Conservation (phyloP, 768 basidiomycete species). For the Suillus subaureus region DNA sequence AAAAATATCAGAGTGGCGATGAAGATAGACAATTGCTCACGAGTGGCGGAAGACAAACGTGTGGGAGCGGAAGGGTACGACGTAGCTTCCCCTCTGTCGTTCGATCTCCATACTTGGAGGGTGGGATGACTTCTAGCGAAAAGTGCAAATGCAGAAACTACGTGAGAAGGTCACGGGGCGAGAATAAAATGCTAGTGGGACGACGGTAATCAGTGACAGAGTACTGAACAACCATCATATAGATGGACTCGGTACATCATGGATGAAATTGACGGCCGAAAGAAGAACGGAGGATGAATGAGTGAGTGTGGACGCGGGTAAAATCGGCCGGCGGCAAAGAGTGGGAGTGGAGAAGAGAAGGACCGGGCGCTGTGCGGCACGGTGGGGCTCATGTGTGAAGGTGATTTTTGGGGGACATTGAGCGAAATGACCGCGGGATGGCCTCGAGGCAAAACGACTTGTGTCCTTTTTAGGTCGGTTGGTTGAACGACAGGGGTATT, state of each 20-base stretch:
- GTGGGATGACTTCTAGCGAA: not conserved
- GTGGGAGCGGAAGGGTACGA: not conserved
- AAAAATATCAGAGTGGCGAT: not conserved
- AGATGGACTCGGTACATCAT: not conserved
- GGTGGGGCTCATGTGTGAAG: not conserved
- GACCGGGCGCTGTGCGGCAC: conserved; percentile 3
- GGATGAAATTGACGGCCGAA: not conserved
- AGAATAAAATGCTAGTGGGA: not conserved
- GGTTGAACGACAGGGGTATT: not conserved
- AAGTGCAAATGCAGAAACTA: not conserved
- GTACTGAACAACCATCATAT: not conserved
- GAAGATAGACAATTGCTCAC: not conserved
- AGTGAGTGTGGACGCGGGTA: not conserved
- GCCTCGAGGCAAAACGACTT: conserved; percentile 3
- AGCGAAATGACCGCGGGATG: conserved; percentile 3
- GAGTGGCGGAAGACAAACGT: not conserved
- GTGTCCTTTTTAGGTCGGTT: not conserved
- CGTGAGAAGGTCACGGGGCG: not conserved
- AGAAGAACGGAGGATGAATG: not conserved
- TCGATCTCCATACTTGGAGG: not conserved
- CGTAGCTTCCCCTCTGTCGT: not conserved
- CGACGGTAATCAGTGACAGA: conserved; percentile 2
- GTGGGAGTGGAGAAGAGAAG: conserved; percentile 2
- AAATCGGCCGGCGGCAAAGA: not conserved
- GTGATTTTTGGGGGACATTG: not conserved